Evolutionary conservation across 2,329 filamentous ascomycete genomes (phyloP).

Genomic region (Ceratocystis colombiana): DNA sequence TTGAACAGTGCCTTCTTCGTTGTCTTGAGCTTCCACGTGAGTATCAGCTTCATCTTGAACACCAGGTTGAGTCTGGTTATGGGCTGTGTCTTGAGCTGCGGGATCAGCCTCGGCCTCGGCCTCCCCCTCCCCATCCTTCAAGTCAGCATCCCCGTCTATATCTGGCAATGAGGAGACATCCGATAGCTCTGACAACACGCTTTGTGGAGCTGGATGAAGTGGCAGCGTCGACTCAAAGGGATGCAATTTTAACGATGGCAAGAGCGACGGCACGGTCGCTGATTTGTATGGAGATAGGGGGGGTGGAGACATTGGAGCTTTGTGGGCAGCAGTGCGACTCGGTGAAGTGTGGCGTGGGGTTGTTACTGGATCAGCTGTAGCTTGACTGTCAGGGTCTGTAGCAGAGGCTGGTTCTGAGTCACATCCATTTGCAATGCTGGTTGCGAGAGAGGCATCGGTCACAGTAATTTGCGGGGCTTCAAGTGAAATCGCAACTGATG

Average conservation of each 20-base stretch:
- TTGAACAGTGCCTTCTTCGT: background rate
- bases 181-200: conserved; percentile 21
- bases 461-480: conserved; percentile 27
- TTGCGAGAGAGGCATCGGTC: conserved; percentile 29
- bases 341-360: conserved; percentile 16
- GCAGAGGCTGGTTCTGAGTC: background rate
- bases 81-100: conserved; percentile 27
- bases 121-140: background rate
- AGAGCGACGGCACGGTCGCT: background rate
- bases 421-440: conserved; percentile 28
- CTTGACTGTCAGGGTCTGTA: background rate
- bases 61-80: background rate
- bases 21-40: background rate
- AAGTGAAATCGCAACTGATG: background rate
- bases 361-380: background rate
- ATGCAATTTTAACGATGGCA: background rate
- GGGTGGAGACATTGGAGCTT: background rate
- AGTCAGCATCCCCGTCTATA: conserved; percentile 16
- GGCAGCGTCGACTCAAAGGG: conserved; percentile 18
- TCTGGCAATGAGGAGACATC: conserved; percentile 22
- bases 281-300: background rate
- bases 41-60: background rate
- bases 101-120: background rate
- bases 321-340: background rate
- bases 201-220: conserved; percentile 23